phyloP scores from a whole-genome alignment of 2,329 filamentous ascomycete species.

The Epichloe gansuensis region DNA sequence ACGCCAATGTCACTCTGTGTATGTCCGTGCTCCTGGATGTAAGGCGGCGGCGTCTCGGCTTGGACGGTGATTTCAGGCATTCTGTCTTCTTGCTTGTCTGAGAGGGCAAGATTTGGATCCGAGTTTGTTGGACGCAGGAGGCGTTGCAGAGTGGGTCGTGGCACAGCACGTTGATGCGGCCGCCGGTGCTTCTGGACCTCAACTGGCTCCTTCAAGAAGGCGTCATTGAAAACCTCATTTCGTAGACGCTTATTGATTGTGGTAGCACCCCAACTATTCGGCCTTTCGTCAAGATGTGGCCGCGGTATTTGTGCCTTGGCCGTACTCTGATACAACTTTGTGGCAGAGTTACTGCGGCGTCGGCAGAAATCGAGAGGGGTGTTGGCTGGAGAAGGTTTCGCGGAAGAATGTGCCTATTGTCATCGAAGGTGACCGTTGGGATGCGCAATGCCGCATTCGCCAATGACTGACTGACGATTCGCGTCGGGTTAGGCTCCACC shows the following conservation, averaged over 20 bases:
- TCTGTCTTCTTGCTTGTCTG: conserved; percentile 1
- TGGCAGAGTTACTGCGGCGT: conserved; percentile 21
- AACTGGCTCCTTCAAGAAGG: conserved; percentile 74
- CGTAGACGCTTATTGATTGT: conserved; percentile 79
- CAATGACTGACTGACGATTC: conserved; percentile 63
- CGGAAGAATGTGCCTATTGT: conserved; percentile 88
- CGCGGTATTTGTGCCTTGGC: conserved; percentile 12
- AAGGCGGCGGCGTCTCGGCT: neutral
- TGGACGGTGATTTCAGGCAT: neutral
- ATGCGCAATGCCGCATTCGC: conserved; percentile 52
- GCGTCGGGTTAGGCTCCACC: conserved; percentile 11
- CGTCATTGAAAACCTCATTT: conserved; percentile 86
- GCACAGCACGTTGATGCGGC: conserved; percentile 55
- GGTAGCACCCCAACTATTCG: conserved; percentile 76
- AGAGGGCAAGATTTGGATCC: conserved; percentile 25
- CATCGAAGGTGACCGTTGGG: conserved; percentile 84
- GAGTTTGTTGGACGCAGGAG: conserved; percentile 33
- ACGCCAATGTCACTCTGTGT: conserved; percentile 21
- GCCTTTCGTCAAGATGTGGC: conserved; percentile 39
- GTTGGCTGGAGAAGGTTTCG: conserved; percentile 64
- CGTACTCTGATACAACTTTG: conserved; percentile 11
- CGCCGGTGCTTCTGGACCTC: conserved; percentile 66
- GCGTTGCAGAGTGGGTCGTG: conserved; percentile 37
- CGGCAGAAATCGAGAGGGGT: conserved; percentile 21
- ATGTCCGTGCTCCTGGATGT: neutral